Evolutionary conservation across 2,329 filamentous ascomycete species (phyloP), one percentile per base, ranked within the genome.

Genomic region (Myriosclerotinia curreyana): DNA sequence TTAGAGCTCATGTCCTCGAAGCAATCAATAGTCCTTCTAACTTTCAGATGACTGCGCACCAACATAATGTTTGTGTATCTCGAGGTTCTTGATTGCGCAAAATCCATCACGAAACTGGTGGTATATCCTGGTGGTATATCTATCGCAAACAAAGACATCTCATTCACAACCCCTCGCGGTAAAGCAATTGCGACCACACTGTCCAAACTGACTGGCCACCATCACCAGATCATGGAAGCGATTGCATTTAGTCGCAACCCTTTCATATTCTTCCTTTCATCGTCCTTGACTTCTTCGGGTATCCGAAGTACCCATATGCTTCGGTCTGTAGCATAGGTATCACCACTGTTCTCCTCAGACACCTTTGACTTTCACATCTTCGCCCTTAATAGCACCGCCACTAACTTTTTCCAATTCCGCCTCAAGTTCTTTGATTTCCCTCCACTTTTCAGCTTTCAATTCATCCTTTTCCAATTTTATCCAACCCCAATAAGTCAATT

Each of bases 401-500:
- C 61, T 63, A 8, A 59, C 25, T 20, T 49, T 50, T 44, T 63
- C 61, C 31, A 66, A 40, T 42, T 52, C 44, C 36, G 28, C 58
- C 49, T 66, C 65, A 20, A 65, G 46, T 17, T 17, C 63, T 44
- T 44, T 52, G 36, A 65, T 61, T 31, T 65, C 63, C 31, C 14
- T 42, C 22, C 52, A 51, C n/a, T 83, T 84, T 52, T 86, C 79
- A 25, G 78, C 77, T 72, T 83, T 86, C 64, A 84, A 79, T 77
- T 95, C 91, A 62, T 90, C 82, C 42, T 83, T 83, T 75, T 93
- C 90, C 59, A 94, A 80, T 76, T 88, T 90, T 46, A 84, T 74
- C 91, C 91, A 95, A 17, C 78, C 78, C 79, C 85, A 91, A 77
- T 93, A 94, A 17, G 83, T 76, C n/a, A 90, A 71, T 76, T 95